Evolutionary conservation across 2,329 filamentous ascomycete genomes (phyloP).

Genomic region (Aspergillus flavus): DNA sequence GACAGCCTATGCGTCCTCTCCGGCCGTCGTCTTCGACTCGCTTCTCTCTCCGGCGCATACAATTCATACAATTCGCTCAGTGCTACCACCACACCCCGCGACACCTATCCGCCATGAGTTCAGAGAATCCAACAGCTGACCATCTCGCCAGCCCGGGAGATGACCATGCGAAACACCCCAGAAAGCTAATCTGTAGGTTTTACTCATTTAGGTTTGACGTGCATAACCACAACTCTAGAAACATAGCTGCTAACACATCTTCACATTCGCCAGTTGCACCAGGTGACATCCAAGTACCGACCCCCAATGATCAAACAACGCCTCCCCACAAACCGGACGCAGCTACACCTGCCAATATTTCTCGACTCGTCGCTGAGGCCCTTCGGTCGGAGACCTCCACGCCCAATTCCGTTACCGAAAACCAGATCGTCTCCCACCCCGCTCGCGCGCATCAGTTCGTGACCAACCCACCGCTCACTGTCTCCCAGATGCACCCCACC

Average conservation of each 20-base stretch:
- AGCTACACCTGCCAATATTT: conserved; percentile 13
- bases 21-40: neutral
- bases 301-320: conserved; percentile 18
- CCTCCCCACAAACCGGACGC: conserved; percentile 15
- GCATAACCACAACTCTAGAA: neutral
- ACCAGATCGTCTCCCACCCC: conserved; percentile 38
- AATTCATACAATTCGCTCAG: neutral
- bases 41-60: neutral
- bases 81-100: neutral
- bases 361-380: conserved; percentile 21
- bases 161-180: conserved; percentile 33
- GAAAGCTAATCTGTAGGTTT: conserved; percentile 45
- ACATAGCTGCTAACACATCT: conserved; percentile 1
- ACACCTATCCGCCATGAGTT: neutral
- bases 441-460: conserved; percentile 48
- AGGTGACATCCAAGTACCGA: conserved; percentile 40
- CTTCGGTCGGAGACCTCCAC: conserved; percentile 39
- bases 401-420: conserved; percentile 37
- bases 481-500: conserved; percentile 44
- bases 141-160: conserved; percentile 15
- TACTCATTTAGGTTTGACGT: too few relatives aligned
- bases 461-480: conserved; percentile 44
- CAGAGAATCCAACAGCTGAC: neutral
- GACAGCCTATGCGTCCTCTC: conserved; percentile 9
- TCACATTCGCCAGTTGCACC: conserved; percentile 40